Conservation (phyloP, 306 rosid genomes). For the Vigna angularis region DNA sequence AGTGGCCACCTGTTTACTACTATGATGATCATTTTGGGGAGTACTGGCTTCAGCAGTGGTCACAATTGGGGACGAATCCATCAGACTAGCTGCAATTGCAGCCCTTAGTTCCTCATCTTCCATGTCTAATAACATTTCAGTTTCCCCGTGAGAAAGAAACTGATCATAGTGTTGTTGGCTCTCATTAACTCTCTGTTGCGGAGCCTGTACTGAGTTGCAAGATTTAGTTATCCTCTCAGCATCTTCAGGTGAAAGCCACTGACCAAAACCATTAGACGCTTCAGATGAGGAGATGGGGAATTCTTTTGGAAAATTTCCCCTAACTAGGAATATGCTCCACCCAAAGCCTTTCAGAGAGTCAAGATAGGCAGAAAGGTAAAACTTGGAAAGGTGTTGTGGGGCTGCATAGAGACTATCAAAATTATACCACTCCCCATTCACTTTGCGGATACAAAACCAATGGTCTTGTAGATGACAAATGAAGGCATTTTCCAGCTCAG, state of each 20-base stretch:
- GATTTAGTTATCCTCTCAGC: constrained; percentile 96
- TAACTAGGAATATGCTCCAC: constrained; percentile 97
- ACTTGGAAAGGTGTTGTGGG: constrained; percentile 91
- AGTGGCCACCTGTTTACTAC: constrained; percentile 41
- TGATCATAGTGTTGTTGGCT: constrained; percentile 49
- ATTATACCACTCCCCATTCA: constrained; percentile 94
- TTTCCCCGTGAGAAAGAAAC: constrained; percentile 58
- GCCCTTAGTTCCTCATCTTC: constrained; percentile 94
- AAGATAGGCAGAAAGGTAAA: constrained; percentile 93
- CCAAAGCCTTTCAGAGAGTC: constrained; percentile 94
- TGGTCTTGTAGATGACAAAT: constrained; percentile 96
- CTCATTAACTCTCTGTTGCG: constrained; percentile 52
- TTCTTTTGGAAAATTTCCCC: constrained; percentile 94
- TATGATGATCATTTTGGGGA: constrained; percentile 49
- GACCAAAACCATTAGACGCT: constrained; percentile 92
- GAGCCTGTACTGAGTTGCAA: constrained; percentile 73
- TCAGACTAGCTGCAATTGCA: constrained; percentile 90
- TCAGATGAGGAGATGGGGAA: constrained; percentile 87
- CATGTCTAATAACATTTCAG: constrained; percentile 63
- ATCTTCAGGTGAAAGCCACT: constrained; percentile 95
- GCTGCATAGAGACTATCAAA: constrained; percentile 98
- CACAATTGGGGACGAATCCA: constrained; percentile 62
- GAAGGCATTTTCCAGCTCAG: constrained; percentile 91
- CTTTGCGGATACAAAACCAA: constrained; percentile 98
- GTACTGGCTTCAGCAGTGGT: constrained; percentile 48